A percentile compares a stretch with the other conserved stretches of the same genome.
These are phyloP conservation scores for Xylariaceae sp. DNA, from an alignment of 2,329 filamentous ascomycete species.

Conservation along the genomic window DNA sequence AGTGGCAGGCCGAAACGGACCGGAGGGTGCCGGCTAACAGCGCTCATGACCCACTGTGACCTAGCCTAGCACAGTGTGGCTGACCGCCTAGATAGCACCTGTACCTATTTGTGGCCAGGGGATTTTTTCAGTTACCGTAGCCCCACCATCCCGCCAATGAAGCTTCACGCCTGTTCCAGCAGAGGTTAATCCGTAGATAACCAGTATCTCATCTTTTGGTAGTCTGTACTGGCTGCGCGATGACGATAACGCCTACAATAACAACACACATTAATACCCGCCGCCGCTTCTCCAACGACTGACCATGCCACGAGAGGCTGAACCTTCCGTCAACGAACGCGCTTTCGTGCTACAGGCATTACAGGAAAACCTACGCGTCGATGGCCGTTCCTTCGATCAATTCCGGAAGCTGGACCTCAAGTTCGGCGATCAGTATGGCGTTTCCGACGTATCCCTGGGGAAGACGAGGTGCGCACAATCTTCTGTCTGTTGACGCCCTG, in stretches of 20 bases:
- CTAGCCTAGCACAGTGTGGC: too few relatives aligned
- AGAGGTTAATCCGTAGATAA: too few relatives aligned
- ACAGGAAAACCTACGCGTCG: conserved; percentile 71
- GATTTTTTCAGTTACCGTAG: conserved; percentile 1
- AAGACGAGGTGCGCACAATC: conserved; percentile 67
- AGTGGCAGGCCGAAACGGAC: too few relatives aligned
- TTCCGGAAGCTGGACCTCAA: conserved; percentile 70
- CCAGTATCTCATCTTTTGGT: background rate
- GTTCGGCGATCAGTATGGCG: conserved; percentile 88
- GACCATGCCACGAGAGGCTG: conserved; percentile 84
- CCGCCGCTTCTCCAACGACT: conserved; percentile 14
- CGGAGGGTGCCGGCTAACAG: too few relatives aligned
- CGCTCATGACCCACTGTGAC: too few relatives aligned
- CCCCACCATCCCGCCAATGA: conserved; percentile 25
- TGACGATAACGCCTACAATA: conserved; percentile 20
- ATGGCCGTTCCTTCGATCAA: conserved; percentile 75
- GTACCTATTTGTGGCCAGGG: background rate
- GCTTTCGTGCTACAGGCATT: conserved; percentile 81
- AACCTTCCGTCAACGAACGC: conserved; percentile 83
- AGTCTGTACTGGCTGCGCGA: conserved; percentile 9
- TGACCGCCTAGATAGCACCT: too few relatives aligned
- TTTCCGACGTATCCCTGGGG: conserved; percentile 79
- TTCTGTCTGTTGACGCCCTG: conserved; percentile 13
- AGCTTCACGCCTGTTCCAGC: background rate
- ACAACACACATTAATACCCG: conserved; percentile 10